A percentile compares a stretch with the other conserved stretches of the same genome.
phyloP scores from a whole-genome alignment of 305 asterid genomes.

The Plantago coronopus region DNA sequence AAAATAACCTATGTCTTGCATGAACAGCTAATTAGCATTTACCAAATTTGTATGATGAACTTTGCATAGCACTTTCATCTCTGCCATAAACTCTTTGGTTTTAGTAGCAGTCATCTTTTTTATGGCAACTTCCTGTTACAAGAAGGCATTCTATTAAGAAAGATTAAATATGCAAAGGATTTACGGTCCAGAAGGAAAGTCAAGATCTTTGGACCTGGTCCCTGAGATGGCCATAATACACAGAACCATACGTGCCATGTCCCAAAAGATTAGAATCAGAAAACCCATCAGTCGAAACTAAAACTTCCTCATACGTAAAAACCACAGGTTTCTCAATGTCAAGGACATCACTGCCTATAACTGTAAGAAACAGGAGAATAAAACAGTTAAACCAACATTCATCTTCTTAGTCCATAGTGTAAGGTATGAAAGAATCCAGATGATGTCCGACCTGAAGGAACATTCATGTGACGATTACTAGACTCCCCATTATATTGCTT shows the following conservation, averaged over 20 bases:
- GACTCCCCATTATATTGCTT: constrained; percentile 56
- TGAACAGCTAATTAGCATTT: constrained; percentile 26
- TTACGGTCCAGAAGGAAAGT: constrained; percentile 14
- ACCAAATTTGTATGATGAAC: constrained; percentile 98
- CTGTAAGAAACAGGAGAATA: constrained; percentile 41
- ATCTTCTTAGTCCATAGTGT: neutral
- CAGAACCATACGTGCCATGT: constrained; percentile 88
- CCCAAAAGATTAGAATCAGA: constrained; percentile 94
- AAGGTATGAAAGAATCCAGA: neutral
- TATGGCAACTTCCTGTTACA: constrained; percentile 78
- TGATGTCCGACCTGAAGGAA: constrained; percentile 64
- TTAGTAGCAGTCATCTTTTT: constrained; percentile 88
- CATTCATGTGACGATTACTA: constrained; percentile 66
- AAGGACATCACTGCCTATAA: constrained; percentile 71
- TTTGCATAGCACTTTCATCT: constrained; percentile 95
- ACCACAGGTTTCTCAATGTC: constrained; percentile 89
- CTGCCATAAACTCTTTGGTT: constrained; percentile 81
- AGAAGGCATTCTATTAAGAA: constrained; percentile 5
- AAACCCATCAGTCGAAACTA: constrained; percentile 71
- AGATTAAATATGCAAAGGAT: constrained; percentile 14
- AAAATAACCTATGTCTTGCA: constrained; percentile 2
- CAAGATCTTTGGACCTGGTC: constrained; percentile 57
- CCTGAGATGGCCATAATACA: constrained; percentile 73
- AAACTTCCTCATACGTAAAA: constrained; percentile 63
- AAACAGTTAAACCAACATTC: constrained; percentile 3